Base-by-base conservation (phyloP, 495 filamentous ascomycete species). In the Tricharina praecox region DNA sequence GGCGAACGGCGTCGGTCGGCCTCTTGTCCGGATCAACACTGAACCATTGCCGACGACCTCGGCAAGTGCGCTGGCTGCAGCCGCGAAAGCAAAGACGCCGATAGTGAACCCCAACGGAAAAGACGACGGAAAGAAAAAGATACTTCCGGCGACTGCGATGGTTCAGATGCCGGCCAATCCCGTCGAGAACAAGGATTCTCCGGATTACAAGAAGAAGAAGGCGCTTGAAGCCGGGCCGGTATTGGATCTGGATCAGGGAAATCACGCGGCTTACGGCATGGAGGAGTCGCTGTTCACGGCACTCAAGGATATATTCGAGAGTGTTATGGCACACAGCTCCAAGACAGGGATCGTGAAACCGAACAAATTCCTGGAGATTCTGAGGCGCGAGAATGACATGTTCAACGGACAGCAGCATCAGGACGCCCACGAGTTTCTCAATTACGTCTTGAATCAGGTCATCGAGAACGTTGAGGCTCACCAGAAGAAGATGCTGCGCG, bases 371-470 rank as follows among this genome's bases (percentile, higher is more conserved):
- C 66, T 97, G 39, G 92, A 96, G 61, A 83, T 95, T 9, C 73
- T 97, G 51, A 82, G 85, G 59, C 73, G 83, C 23, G 85, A 96
- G 52, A 87, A 96, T 59, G 92, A 96, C 62, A 93, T 94, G 85
- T 97, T 96, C 54, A 81, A 86, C 39, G 82, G 81, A 30, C 79
- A 85, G 19, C 92, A 94, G 82, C 90, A 97, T 63, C 90, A 97
- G 64, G 90, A 97, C 66, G 90, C 90, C 4, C 90, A 97, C 58
- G 90, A 97, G 53, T 97, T 97, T 57, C 73, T 95, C 50, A 93
- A 93, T 50, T 69, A 94, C 11, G 73, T 97, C 1, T 71, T 97
- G n/a, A 97, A 97, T 58, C 80, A 94, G 56, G 85, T 96, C 13
- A 87, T 97, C 25, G 75, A 84, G 10, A 92, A 92, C 56, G 85